Evolutionary conservation across 352 stramenopile species (phyloP), one percentile per base, ranked within the genome.

Genomic region (Peronosclerospora sorghi): DNA sequence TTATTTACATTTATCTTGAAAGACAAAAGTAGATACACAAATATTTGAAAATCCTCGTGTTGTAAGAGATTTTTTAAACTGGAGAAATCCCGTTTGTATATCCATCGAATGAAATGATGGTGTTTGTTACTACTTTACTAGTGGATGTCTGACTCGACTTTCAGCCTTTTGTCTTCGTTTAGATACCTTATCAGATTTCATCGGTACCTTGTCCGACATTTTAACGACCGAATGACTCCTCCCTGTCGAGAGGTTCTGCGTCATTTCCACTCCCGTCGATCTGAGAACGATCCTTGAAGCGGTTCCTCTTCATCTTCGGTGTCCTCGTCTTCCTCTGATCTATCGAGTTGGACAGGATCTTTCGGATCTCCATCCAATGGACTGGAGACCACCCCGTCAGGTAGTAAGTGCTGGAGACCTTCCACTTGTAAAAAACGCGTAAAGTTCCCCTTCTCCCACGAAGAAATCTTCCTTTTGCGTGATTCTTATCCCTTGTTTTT

Each of bases 381-480:
- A 5, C 56, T 28, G 8, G 35, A 48, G 0, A 50, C 13, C 1
- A 51, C 47, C 26, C 54, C 56, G 2, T 58, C 42, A 2, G 51
- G 51, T 14, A 65, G 29, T 17, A 65, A 52, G 19, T 55, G 62
- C 13, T 29, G 37, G 20, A 62, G 18, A 37, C 56, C 56, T 10
- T 51, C 56, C 56, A 59, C 21, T 45, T 47, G 42, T n/a, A 65
- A 27, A 55, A 28, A 55, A 65, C 2, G 56, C 56, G 36, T 65
- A 65, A 26, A 65, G 47, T 47, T 65, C 56, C 32, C 56, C 51
- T 23, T 65, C 56, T 7, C 56, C 56, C 1, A 65, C 52, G 29
- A 65, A 65, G 45, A 49, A 65, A 35, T 62, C 35, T 29, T 48
- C 18, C 4, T 28, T 48, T 9, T 55, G 43, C 9, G 30, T 20